These are phyloP conservation scores for Plantago ovata DNA, from an alignment of 257 asterid genomes.

Conservation along the genomic window DNA sequence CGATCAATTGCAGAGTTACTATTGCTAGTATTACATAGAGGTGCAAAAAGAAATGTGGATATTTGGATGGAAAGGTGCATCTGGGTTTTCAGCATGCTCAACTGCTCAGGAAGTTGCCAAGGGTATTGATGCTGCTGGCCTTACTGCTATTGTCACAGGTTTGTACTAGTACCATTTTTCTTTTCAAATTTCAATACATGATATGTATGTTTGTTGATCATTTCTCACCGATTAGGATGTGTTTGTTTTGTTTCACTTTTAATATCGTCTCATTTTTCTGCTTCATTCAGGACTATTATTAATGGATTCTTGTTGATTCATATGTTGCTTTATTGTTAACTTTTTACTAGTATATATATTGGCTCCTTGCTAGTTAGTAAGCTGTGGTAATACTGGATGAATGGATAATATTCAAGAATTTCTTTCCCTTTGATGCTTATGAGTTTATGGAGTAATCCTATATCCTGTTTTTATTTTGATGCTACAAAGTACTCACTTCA, in stretches of 20 bases:
- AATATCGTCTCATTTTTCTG: constrained; percentile 39
- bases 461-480: too few species aligned
- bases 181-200: not conserved
- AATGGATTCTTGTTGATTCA: not conserved
- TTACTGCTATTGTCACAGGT: constrained; percentile 63
- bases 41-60: constrained; percentile 13
- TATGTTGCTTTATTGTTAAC: too few species aligned
- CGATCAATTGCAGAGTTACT: too few species aligned
- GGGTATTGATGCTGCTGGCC: constrained; percentile 47
- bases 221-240: constrained; percentile 48
- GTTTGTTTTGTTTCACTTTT: constrained; percentile 52
- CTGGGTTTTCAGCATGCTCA: constrained; percentile 41
- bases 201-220: not conserved
- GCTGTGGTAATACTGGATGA: too few species aligned
- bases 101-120: constrained; percentile 49
- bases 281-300: not conserved
- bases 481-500: too few species aligned
- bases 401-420: not conserved
- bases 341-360: too few species aligned
- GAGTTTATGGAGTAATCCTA: too few species aligned
- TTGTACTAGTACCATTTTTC: not conserved
- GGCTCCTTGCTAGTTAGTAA: too few species aligned
- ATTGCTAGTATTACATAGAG: not conserved
- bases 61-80: constrained; percentile 8
- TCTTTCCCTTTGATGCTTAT: not conserved